Base-by-base conservation (phyloP, 768 basidiomycete genomes). In the Rhodotorula toruloides region DNA sequence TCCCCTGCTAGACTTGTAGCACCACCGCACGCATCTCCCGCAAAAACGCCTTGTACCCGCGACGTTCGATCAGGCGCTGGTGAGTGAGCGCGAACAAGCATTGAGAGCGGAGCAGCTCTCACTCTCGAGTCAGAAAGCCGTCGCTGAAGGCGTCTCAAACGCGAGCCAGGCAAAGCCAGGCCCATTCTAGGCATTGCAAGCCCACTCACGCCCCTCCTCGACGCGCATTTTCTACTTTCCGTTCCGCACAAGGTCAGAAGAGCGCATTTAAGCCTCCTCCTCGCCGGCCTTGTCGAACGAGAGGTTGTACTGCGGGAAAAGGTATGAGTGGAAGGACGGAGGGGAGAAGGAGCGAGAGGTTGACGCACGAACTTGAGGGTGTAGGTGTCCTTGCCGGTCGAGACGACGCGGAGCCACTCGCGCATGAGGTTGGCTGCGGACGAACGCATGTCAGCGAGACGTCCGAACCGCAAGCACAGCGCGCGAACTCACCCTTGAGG, bases 321-420 rank as follows among this genome's bases (percentile, higher is more conserved):
- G 8, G 37, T 17, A 25, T 19, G 48, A 10, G 31, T 14, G 14
- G 37, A 31, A 19, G 21, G 40, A 42, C 8, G 10, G 39, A n/a
- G 10, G 14, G 19, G 14, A 32, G 5, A 11, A 16, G 17, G 10
- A 22, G 47, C 5, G 1, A 27, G 36, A 19, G 21, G 17, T 14
- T 6, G 2, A 47, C 56, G 25, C 10, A 47, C 56, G 42, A 62
- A 94, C 73, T 87, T 85, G 72, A 99, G 86, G 76, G 92, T 86
- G 81, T 97, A 99, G 74, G 83, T 84, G 78, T 96, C 90, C 82
- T 97, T 96, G 59, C 86, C 83, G 37, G 91, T 87, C 47, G 96
- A 91, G 73, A 98, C 91, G 72, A 99, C 94, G 61, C 91, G 92
- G 78, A 97, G 91, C 89, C 91, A 97, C 81, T 97, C 93, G 72